Evolutionary conservation across 176 grass and related monocot species (phyloP).

Genomic region (Dactylis glomerata): DNA sequence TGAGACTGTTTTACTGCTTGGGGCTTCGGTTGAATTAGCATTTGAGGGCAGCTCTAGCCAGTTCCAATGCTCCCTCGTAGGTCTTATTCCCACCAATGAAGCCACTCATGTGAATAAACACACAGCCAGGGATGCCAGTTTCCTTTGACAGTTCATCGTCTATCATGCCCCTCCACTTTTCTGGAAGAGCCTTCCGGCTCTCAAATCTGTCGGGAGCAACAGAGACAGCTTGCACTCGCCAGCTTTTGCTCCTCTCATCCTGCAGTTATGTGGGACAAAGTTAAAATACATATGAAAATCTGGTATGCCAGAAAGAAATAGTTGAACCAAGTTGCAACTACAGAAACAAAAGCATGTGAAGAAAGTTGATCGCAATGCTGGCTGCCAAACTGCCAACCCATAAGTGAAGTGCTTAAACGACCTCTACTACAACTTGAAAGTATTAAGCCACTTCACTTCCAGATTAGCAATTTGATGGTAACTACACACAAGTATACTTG

Average conservation of each 20-base stretch:
- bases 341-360: not conserved
- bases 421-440: not conserved
- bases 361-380: not conserved
- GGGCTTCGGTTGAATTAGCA: constrained; percentile 41
- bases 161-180: constrained; percentile 78
- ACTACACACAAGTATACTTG: not conserved
- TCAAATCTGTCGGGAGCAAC: constrained; percentile 82
- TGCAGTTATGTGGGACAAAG: constrained; percentile 23
- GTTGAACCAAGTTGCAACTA: not conserved
- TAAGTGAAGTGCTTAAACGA: not conserved
- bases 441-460: not conserved
- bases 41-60: constrained; percentile 83
- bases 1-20: not conserved
- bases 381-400: not conserved
- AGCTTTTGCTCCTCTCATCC: constrained; percentile 83
- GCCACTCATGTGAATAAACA: constrained; percentile 94
- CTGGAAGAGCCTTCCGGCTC: constrained; percentile 77
- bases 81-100: constrained; percentile 94
- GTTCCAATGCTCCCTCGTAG: constrained; percentile 70
- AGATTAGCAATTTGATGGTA: not conserved
- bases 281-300: not conserved
- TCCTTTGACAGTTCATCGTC: constrained; percentile 74
- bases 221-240: constrained; percentile 87
- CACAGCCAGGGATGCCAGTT: constrained; percentile 66
- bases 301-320: not conserved